A percentile compares a stretch with the other conserved stretches of the same genome.
Conservation (phyloP, 495 filamentous ascomycete species). For the Sporormia fimetaria region DNA sequence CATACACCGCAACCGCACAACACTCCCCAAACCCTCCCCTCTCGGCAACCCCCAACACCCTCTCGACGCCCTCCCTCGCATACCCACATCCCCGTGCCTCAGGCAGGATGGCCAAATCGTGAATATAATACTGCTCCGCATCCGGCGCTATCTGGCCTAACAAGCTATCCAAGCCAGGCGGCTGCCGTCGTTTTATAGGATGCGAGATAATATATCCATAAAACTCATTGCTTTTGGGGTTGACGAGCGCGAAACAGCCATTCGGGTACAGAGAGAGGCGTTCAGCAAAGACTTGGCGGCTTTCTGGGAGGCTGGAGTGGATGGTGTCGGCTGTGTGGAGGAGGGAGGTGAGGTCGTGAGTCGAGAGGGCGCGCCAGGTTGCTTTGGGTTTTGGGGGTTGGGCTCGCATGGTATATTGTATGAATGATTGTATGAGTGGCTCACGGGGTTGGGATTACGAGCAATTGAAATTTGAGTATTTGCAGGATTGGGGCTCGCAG, state of each 20-base stretch:
- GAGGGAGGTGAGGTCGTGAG: constrained; percentile 1
- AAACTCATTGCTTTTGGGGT: neutral
- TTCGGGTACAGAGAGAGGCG: constrained; percentile 9
- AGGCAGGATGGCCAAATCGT: constrained; percentile 10
- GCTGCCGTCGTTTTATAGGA: constrained; percentile 6
- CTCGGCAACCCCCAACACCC: constrained; percentile 1
- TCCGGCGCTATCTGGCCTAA: neutral
- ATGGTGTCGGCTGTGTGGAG: constrained; percentile 3
- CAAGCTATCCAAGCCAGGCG: constrained; percentile 4
- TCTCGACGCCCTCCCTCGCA: constrained; percentile 1
- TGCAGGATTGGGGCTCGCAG: too few species aligned
- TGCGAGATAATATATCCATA: constrained; percentile 11
- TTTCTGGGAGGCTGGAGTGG: constrained; percentile 11
- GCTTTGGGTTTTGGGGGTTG: constrained; percentile 2
- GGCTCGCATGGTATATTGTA: too few species aligned
- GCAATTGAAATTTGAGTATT: too few species aligned
- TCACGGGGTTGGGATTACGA: too few species aligned
- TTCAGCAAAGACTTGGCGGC: constrained; percentile 9
- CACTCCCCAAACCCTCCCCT: neutral
- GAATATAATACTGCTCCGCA: constrained; percentile 10
- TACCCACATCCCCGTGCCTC: neutral
- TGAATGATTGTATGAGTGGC: too few species aligned
- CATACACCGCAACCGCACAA: constrained; percentile 6
- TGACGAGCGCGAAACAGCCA: constrained; percentile 6
- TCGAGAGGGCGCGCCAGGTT: constrained; percentile 4